Evolutionary conservation across 2,329 filamentous ascomycete genomes (phyloP).

Genomic region (Diaporthe capsici): DNA sequence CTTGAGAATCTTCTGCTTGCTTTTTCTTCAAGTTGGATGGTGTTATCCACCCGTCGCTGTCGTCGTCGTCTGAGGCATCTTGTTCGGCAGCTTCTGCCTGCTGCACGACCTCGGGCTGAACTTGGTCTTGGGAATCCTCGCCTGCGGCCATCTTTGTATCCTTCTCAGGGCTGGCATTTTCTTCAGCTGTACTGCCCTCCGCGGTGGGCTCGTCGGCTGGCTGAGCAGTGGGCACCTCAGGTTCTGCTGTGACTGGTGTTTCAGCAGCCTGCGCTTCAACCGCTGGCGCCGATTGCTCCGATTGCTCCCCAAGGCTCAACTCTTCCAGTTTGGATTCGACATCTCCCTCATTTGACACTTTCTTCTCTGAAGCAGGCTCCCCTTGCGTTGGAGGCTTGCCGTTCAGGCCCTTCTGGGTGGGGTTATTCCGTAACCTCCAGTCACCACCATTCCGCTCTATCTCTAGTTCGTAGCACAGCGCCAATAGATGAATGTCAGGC

Average conservation of each 20-base stretch:
- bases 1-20: constrained; percentile 75
- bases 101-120: constrained; percentile 34
- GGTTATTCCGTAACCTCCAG: constrained; percentile 84
- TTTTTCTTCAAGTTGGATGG: constrained; percentile 91
- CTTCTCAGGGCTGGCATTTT: neutral
- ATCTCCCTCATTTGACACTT: constrained; percentile 42
- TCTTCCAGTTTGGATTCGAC: constrained; percentile 46
- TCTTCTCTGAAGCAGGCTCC: constrained; percentile 44
- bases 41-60: constrained; percentile 91
- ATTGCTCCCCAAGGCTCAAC: constrained; percentile 11
- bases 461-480: constrained; percentile 94
- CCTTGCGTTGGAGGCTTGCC: constrained; percentile 71
- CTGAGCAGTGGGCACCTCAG: constrained; percentile 54
- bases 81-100: constrained; percentile 46
- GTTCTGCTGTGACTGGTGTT: neutral
- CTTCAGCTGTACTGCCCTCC: neutral
- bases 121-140: neutral
- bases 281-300: neutral
- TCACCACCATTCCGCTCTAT: constrained; percentile 91
- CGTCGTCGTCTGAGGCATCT: constrained; percentile 59
- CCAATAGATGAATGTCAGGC: constrained; percentile 90
- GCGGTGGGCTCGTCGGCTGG: constrained; percentile 47
- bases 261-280: neutral
- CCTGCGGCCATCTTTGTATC: constrained; percentile 36
- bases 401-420: constrained; percentile 84